Conservation (phyloP, 257 asterid genomes). For the Mitragyna speciosa region DNA sequence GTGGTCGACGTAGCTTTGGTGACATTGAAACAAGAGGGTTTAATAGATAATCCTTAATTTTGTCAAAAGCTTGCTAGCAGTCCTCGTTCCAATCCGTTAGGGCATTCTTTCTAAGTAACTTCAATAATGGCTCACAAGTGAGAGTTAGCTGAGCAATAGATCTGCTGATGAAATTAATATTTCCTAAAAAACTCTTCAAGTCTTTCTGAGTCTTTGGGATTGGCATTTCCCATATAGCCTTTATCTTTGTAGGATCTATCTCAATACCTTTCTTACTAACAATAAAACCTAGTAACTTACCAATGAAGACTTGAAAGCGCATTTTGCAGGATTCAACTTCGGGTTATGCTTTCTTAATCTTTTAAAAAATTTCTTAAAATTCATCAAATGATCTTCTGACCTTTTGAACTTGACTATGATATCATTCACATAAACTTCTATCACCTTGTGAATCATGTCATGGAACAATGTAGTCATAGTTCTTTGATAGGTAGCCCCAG, state of each 20-base stretch:
- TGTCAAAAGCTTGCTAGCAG: not conserved
- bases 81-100: not conserved
- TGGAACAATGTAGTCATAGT: no score
- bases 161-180: not conserved
- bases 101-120: not conserved
- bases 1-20: not conserved
- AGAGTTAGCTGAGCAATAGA: not conserved
- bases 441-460: no score
- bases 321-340: no score
- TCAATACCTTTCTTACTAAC: not conserved
- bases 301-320: no score
- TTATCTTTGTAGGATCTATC: not conserved
- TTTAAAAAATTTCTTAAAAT: no score
- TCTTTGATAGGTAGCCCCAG: no score
- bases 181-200: not conserved
- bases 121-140: not conserved
- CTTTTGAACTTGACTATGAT: no score
- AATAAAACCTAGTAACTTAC: not conserved
- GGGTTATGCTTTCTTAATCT: no score
- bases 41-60: not conserved
- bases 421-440: no score
- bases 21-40: not conserved
- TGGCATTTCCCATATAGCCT: not conserved
- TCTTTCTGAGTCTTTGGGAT: not conserved
- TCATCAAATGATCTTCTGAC: no score